phyloP scores from a whole-genome alignment of 169 alveolate genomes.

The Babesia caballi region DNA sequence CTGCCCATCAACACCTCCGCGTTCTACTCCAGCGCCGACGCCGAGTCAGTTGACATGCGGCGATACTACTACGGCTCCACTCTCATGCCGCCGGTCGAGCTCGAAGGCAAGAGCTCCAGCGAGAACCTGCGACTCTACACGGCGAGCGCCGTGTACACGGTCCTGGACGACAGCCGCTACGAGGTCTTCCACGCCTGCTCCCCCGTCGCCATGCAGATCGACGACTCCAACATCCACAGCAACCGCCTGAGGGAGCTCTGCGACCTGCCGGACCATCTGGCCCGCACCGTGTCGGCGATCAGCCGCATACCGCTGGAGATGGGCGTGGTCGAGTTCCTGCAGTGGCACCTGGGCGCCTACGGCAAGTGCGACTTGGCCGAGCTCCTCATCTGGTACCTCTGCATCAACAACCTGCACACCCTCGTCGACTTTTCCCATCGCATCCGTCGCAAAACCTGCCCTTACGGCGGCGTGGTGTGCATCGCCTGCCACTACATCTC shows the following conservation, averaged over 20 bases:
- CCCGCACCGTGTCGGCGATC: not conserved
- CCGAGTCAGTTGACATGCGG: not conserved
- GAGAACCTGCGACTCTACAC: conserved; percentile 17
- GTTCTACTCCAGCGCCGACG: conserved; percentile 23
- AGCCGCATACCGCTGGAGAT: conserved; percentile 15
- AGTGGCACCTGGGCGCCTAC: conserved; percentile 8
- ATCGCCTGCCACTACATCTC: conserved; percentile 15
- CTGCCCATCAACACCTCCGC: conserved; percentile 8
- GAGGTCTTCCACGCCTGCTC: conserved; percentile 2
- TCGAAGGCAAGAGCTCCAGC: not conserved
- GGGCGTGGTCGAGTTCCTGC: conserved; percentile 7
- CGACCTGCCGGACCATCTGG: not conserved
- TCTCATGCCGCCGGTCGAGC: conserved; percentile 23
- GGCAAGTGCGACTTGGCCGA: not conserved
- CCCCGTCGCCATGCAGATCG: conserved; percentile 10
- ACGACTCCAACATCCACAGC: not conserved
- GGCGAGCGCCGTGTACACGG: not conserved
- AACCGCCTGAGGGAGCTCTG: not conserved
- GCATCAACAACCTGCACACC: not conserved
- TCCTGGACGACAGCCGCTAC: conserved; percentile 18
- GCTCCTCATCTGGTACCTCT: conserved; percentile 2
- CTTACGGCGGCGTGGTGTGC: conserved; percentile 34
- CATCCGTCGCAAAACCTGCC: conserved; percentile 1
- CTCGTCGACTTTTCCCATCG: not conserved
- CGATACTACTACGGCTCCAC: conserved; percentile 40